phyloP scores from a whole-genome alignment of 2,329 filamentous ascomycete genomes.

The Botryotinia convoluta region DNA sequence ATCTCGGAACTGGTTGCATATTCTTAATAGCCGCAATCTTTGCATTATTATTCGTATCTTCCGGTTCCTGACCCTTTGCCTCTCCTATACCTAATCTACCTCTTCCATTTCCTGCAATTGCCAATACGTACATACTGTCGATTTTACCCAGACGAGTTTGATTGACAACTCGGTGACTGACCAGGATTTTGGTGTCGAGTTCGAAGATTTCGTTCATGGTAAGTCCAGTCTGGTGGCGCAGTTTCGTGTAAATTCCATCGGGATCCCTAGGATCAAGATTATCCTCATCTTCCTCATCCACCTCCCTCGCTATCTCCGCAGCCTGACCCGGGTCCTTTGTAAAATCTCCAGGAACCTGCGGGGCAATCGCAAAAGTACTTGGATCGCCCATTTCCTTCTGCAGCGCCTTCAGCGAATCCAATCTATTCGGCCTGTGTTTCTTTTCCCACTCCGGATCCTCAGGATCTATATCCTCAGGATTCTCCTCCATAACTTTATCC shows the following conservation, averaged over 20 bases:
- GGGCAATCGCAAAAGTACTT: conserved; percentile 28
- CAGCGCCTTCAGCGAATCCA: conserved; percentile 27
- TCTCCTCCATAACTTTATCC: conserved; percentile 28
- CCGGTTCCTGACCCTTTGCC: conserved; percentile 76
- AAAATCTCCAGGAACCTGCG: conserved; percentile 31
- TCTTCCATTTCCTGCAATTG: conserved; percentile 81
- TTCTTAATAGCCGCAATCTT: conserved; percentile 81
- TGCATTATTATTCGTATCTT: conserved; percentile 68
- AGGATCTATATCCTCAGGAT: conserved; percentile 23
- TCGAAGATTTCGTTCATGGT: conserved; percentile 50
- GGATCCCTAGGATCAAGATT: conserved; percentile 37
- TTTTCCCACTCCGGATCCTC: conserved; percentile 21
- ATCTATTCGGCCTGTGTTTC: conserved; percentile 24
- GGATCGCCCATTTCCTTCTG: conserved; percentile 29
- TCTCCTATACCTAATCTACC: conserved; percentile 86
- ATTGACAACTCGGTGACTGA: conserved; percentile 74
- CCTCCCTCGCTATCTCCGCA: conserved; percentile 19
- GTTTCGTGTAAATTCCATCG: conserved; percentile 35
- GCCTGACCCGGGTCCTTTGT: conserved; percentile 16
- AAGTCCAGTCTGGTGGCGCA: conserved; percentile 53
- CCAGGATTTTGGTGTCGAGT: conserved; percentile 69
- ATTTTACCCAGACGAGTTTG: conserved; percentile 98
- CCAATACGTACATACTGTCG: conserved; percentile 68
- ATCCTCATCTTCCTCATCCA: conserved; percentile 25
- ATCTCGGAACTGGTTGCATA: conserved; percentile 87